These are phyloP conservation scores for Daldinia vernicosa DNA, from an alignment of 495 filamentous ascomycete genomes.

Conservation along the genomic window DNA sequence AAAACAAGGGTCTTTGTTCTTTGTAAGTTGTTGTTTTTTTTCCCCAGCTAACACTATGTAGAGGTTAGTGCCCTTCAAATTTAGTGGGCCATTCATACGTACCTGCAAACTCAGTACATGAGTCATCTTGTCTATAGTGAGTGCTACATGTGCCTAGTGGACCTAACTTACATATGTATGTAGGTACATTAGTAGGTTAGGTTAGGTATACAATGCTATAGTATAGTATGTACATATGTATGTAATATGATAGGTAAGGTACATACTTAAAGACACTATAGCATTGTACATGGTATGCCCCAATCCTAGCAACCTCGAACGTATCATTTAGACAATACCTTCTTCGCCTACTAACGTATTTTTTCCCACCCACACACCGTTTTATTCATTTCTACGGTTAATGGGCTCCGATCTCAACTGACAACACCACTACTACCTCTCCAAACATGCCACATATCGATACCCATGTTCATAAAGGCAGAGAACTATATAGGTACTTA, in stretches of 20 bases:
- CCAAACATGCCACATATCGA: conserved; percentile 20
- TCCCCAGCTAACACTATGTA: background rate
- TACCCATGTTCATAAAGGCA: conserved; percentile 12
- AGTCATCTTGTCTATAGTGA: background rate
- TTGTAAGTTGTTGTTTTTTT: conserved; percentile 14
- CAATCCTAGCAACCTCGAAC: conserved; percentile 22
- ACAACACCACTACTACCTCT: conserved; percentile 24
- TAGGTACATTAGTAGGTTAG: too few species aligned
- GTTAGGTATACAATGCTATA: background rate
- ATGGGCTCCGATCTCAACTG: conserved; percentile 42
- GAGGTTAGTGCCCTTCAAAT: conserved; percentile 13
- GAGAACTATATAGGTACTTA: conserved; percentile 19
- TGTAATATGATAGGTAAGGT: background rate
- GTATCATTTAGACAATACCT: conserved; percentile 9
- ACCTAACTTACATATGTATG: background rate
- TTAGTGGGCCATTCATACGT: conserved; percentile 5
- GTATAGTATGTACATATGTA: background rate
- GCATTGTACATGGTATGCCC: background rate
- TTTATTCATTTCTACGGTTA: conserved; percentile 42
- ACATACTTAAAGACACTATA: background rate
- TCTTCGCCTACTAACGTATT: background rate
- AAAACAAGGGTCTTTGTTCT: conserved; percentile 32
- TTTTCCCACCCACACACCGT: conserved; percentile 11
- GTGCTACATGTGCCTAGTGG: background rate
- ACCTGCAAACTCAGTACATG: background rate